Evolutionary conservation across 139 green algal species (phyloP).

Genomic region (Dunaliella primolecta): DNA sequence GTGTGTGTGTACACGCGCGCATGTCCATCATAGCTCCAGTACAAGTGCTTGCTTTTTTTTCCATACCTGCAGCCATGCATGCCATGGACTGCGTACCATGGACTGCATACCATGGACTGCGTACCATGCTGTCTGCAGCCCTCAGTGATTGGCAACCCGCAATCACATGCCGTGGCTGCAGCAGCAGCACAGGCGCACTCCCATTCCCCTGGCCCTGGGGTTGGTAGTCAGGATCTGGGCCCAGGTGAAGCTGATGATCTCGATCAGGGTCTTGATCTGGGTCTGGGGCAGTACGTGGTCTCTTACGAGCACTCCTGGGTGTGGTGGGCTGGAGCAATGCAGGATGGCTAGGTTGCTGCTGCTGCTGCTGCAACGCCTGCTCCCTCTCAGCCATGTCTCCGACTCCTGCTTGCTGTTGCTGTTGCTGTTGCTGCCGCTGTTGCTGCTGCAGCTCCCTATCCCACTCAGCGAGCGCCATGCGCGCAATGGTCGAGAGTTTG

Average conservation of each 20-base stretch:
- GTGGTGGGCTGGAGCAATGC: background rate
- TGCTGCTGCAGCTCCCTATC: constrained; percentile 3
- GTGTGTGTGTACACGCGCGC: background rate
- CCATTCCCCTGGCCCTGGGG: too few species aligned
- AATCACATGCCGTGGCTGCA: constrained; percentile 3
- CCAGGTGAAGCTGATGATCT: too few species aligned
- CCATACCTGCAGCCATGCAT: too few species aligned
- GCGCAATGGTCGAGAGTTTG: background rate
- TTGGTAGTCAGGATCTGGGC: too few species aligned
- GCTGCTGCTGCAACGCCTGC: background rate
- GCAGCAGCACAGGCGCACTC: background rate
- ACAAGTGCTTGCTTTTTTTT: too few species aligned
- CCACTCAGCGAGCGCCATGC: constrained; percentile 19
- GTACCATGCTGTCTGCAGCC: constrained; percentile 4
- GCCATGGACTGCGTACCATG: too few species aligned
- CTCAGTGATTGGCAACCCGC: background rate
- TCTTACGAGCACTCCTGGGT: background rate
- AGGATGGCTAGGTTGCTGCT: background rate
- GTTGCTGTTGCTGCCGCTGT: constrained; percentile 5
- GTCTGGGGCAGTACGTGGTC: too few species aligned
- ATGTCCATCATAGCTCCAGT: too few species aligned
- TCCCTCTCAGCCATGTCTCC: background rate
- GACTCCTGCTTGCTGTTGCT: background rate
- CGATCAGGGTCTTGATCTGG: too few species aligned
- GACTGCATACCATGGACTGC: background rate